Evolutionary conservation across 1,284 basidiomycete genomes (phyloP), one percentile per base, ranked within the genome.

Genomic region (Pseudozyma pruni): DNA sequence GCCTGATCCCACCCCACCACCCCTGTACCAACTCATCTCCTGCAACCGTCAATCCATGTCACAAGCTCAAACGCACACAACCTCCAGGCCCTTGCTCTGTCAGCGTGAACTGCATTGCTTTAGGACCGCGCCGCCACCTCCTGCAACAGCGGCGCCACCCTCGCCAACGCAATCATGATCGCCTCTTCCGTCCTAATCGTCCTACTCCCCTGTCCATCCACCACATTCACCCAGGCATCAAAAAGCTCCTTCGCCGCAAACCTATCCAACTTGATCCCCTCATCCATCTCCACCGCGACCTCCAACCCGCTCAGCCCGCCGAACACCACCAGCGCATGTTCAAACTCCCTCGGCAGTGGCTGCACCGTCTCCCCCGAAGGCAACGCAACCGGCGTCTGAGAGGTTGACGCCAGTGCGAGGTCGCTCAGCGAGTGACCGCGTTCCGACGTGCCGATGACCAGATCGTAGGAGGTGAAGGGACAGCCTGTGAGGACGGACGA

Each of bases 141-240:
- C 16, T 77, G 71, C 16, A 77, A 20, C 8, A 55, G 25, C 8
- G 67, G 57, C 45, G 69, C 76, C 42, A 77, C 22, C 17, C 75
- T 51, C 3, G 74, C 72, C 17, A 77, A 33, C 2, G 75, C 67
- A 23, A 77, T 76, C 71, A 73, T 69, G 31, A 77, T 57, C 13
- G 75, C 75, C 43, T 79, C 81, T 46, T 82, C 81, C 11, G 81
- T 81, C 25, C 81, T 39, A 1, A 83, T 74, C 14, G 81, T 83
- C 31, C 81, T 60, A 35, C 60, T 69, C 4, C 81, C 81, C 60
- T 83, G 81, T 9, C 66, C 63, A 23, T 76, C 71, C 5, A 76
- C 70, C 41, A 81, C 74, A 39, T 82, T 81, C 43, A 82, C 44
- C 81, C 81, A 83, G 11, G 69, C 57, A 50, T 83, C 81, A 25